Conservation (phyloP, 352 stramenopile genomes). For the Pythium dissotocum region DNA sequence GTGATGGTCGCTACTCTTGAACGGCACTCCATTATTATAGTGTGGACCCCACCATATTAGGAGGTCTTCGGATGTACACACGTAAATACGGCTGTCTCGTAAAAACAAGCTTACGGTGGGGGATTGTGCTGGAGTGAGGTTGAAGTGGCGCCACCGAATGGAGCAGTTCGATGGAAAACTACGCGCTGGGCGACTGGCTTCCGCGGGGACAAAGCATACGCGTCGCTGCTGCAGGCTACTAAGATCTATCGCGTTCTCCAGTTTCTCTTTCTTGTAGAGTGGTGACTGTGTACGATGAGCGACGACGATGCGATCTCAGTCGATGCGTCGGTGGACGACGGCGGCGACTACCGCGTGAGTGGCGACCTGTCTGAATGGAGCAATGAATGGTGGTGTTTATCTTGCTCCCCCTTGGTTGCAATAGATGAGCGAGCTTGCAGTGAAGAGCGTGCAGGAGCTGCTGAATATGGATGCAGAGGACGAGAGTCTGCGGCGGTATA, state of each 20-base stretch:
- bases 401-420: background rate
- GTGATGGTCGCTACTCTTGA: conserved; percentile 17
- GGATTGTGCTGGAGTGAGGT: conserved; percentile 3
- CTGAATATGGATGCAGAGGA: conserved; percentile 79
- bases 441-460: conserved; percentile 69
- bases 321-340: conserved; percentile 11
- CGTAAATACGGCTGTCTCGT: background rate
- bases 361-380: background rate
- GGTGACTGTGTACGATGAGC: conserved; percentile 31
- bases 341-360: conserved; percentile 48
- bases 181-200: background rate
- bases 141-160: conserved; percentile 7
- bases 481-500: conserved; percentile 84
- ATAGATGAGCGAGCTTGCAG: conserved; percentile 66
- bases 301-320: conserved; percentile 30
- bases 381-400: background rate
- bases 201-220: background rate
- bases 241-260: background rate
- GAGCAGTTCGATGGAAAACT: conserved; percentile 5
- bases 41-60: conserved; percentile 18
- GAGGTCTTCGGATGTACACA: background rate
- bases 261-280: background rate
- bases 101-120: background rate
- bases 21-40: background rate
- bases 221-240: background rate